phyloP scores from a whole-genome alignment of 208 protist species.

The Trypanosoma avium region DNA sequence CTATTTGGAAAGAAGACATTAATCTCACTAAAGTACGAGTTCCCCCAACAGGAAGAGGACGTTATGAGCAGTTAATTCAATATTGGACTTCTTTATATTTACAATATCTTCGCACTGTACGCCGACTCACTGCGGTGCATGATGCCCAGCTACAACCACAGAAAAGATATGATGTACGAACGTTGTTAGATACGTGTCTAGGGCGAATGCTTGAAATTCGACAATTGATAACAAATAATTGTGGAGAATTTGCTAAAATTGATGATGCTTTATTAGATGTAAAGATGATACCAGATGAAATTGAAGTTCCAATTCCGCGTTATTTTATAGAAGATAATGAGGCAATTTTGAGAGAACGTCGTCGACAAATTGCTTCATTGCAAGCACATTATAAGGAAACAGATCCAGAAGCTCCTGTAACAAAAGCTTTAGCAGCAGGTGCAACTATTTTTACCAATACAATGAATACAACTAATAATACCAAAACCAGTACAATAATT shows the following conservation, averaged over 20 bases:
- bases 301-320: conserved; percentile 86
- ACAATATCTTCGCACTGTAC: conserved; percentile 85
- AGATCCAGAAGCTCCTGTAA: conserved; percentile 69
- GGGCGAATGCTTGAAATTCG: conserved; percentile 94
- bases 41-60: conserved; percentile 36
- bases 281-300: conserved; percentile 83
- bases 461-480: neutral
- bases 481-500: neutral
- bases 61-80: conserved; percentile 65
- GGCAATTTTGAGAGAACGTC: conserved; percentile 62
- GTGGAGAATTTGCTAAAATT: conserved; percentile 82
- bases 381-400: conserved; percentile 73
- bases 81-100: conserved; percentile 90
- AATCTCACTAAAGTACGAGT: conserved; percentile 42
- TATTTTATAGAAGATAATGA: conserved; percentile 90
- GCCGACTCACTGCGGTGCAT: conserved; percentile 78
- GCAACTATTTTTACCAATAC: too few species aligned
- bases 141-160: conserved; percentile 94
- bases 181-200: conserved; percentile 88
- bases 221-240: conserved; percentile 62
- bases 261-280: conserved; percentile 92
- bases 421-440: conserved; percentile 39
- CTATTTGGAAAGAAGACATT: conserved; percentile 68
- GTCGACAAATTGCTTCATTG: conserved; percentile 73
- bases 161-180: conserved; percentile 89